Conservation (phyloP, 2,329 filamentous ascomycete genomes). For the Xylariaceae sp. region DNA sequence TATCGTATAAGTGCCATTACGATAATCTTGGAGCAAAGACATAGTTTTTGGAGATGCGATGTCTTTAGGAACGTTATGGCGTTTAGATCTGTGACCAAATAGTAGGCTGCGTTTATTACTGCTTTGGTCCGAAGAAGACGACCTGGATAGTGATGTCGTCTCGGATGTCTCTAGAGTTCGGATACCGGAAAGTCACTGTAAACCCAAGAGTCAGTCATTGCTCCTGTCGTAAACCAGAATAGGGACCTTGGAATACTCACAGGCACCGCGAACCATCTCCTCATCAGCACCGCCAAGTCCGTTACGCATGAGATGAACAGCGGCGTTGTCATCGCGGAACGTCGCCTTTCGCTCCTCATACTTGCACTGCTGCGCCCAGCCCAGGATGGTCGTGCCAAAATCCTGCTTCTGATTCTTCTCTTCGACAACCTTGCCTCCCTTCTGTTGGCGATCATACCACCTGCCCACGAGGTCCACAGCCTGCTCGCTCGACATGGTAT, state of each 20-base stretch:
- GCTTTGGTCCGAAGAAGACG: slow-evolving; percentile 62
- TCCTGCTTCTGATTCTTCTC: slow-evolving; percentile 11
- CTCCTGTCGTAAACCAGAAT: not conserved
- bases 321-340: slow-evolving; percentile 73
- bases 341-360: slow-evolving; percentile 57
- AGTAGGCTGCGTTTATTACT: not conserved
- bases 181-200: slow-evolving; percentile 59
- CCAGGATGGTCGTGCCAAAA: slow-evolving; percentile 26
- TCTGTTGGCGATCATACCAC: slow-evolving; percentile 42
- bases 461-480: slow-evolving; percentile 52
- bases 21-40: too few relatives aligned
- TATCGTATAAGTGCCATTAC: too few relatives aligned
- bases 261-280: slow-evolving; percentile 66
- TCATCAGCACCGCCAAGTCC: slow-evolving; percentile 71
- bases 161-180: slow-evolving; percentile 57
- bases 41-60: too few relatives aligned
- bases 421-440: slow-evolving; percentile 17
- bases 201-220: not conserved
- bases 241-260: not conserved
- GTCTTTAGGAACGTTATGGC: too few relatives aligned
- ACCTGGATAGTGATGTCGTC: slow-evolving; percentile 84
- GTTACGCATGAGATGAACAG: slow-evolving; percentile 76
- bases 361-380: slow-evolving; percentile 24
- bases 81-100: too few relatives aligned
- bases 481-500: slow-evolving; percentile 51